Conservation (phyloP, 192 early-diverging fungal species). For the Linderina pennispora region DNA sequence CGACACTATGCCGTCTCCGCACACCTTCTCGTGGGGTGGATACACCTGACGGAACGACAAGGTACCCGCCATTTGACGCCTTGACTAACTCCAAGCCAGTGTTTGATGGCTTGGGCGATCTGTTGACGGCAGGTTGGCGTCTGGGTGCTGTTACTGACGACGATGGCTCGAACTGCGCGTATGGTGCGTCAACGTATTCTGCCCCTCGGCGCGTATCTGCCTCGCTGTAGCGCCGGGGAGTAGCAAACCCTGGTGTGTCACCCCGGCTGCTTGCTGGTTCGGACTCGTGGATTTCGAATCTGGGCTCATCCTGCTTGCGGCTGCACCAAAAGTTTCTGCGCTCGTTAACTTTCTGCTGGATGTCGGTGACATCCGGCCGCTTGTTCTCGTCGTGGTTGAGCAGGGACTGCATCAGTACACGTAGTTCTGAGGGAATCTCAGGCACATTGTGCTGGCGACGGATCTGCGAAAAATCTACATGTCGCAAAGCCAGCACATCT, state of each 20-base stretch:
- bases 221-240: slow-evolving; percentile 1
- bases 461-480: slow-evolving; percentile 21
- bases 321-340: slow-evolving; percentile 28
- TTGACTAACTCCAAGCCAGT: too few relatives aligned
- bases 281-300: slow-evolving; percentile 33
- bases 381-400: slow-evolving; percentile 33
- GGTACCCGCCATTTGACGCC: too few relatives aligned
- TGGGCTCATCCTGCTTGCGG: slow-evolving; percentile 20
- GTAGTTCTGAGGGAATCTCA: slow-evolving; percentile 26
- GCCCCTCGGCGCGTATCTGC: too few relatives aligned
- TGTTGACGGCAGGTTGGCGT: too few relatives aligned
- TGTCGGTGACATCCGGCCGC: slow-evolving; percentile 28
- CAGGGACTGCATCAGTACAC: slow-evolving; percentile 26
- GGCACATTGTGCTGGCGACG: slow-evolving; percentile 15
- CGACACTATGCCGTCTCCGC: too few relatives aligned
- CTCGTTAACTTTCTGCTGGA: slow-evolving; percentile 19
- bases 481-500: slow-evolving; percentile 69
- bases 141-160: too few relatives aligned
- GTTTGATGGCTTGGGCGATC: too few relatives aligned
- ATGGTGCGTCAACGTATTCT: too few relatives aligned
- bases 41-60: too few relatives aligned
- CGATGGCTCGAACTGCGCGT: too few relatives aligned
- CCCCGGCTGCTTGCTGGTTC: slow-evolving; percentile 20
- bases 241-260: slow-evolving; percentile 12
- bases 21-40: too few relatives aligned